Base-by-base conservation (phyloP, 768 basidiomycete species). In the Lactarius psammicola region DNA sequence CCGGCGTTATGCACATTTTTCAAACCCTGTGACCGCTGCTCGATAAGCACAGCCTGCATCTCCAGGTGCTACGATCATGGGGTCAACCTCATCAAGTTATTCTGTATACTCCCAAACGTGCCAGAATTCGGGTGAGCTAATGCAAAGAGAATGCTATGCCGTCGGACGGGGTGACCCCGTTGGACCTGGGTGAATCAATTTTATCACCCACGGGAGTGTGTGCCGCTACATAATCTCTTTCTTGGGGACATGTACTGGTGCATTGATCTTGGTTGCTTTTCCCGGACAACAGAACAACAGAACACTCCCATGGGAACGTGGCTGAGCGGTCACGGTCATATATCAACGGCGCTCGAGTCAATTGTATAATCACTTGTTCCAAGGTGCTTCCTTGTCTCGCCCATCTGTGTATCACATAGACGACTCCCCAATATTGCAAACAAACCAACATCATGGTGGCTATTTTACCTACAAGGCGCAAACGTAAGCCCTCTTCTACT, bases 221-320 rank as follows among this genome's bases (percentile, higher is more conserved):
- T 13, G 17, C 36, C 23, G 33, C 20, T 61, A 46, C 38, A 31
- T 56, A 34, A 51, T 62, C 46, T 65, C 18, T 6, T 42, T n/a
- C 28, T 57, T 38, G 46, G 56, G 6, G 46, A 34, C 17, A 42
- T 17, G 10, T 23, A 34, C 36, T 51, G 56, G 65, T 38, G 60
- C 65, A 62, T 51, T 62, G 49, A 58, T 51, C 46, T 51, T 62
- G 60, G 65, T 65, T 56, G 28, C 64, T 42, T 61, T 46, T 49
- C 59, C 26, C 40, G 60, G 51, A 33, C 28, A 33, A 34, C 5
- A 55, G 36, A 49, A 33, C 28, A 33, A 34, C 5, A 55, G 36
- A 49, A 36, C 51, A 49, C 55, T 33, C 33, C 46, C 53, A 66
- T 66, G 56, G 65, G 51, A 66, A 66, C 56, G 65, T 56, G 31